Evolutionary conservation across 495 filamentous ascomycete species (phyloP).

Genomic region (Aeminium ludgeri): DNA sequence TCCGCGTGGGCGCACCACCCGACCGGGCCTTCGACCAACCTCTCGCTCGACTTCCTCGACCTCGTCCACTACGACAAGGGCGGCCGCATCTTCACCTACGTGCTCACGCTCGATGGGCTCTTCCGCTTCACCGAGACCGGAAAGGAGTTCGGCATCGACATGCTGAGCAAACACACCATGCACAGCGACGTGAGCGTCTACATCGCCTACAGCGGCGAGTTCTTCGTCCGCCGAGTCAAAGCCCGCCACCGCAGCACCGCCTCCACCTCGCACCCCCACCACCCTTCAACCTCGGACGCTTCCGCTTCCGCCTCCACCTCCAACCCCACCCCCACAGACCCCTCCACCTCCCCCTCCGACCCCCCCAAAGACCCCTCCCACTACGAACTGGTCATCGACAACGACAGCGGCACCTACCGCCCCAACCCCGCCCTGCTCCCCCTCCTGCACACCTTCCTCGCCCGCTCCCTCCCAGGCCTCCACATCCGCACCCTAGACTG

Average conservation of each 20-base stretch:
- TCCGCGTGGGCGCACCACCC: constrained; percentile 51
- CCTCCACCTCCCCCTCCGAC: too few species aligned
- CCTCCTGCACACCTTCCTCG: constrained; percentile 48
- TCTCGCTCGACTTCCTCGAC: constrained; percentile 64
- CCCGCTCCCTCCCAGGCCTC: constrained; percentile 55
- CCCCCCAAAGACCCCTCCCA: constrained; percentile 39
- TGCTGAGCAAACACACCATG: constrained; percentile 88
- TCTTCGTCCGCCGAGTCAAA: constrained; percentile 63
- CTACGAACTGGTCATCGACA: constrained; percentile 87
- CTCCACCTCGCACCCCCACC: constrained; percentile 1
- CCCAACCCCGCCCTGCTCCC: constrained; percentile 62
- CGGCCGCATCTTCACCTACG: constrained; percentile 77
- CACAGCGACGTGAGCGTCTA: constrained; percentile 81
- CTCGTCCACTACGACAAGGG: constrained; percentile 75
- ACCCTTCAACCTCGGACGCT: constrained; percentile 1
- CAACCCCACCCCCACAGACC: constrained; percentile 28
- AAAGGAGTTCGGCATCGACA: constrained; percentile 82
- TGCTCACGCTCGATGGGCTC: constrained; percentile 70
- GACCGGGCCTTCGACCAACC: constrained; percentile 32
- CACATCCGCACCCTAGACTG: constrained; percentile 54
- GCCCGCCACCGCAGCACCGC: constrained; percentile 18
- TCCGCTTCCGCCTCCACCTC: too few species aligned
- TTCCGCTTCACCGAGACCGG: constrained; percentile 88
- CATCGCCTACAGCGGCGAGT: constrained; percentile 82
- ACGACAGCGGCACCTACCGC: constrained; percentile 84